Percentiles rank a stretch among this genome's conserved stretches.
These are phyloP conservation scores for Myriosclerotinia duriaeana DNA, from an alignment of 2,329 filamentous ascomycete genomes.

Conservation along the genomic window DNA sequence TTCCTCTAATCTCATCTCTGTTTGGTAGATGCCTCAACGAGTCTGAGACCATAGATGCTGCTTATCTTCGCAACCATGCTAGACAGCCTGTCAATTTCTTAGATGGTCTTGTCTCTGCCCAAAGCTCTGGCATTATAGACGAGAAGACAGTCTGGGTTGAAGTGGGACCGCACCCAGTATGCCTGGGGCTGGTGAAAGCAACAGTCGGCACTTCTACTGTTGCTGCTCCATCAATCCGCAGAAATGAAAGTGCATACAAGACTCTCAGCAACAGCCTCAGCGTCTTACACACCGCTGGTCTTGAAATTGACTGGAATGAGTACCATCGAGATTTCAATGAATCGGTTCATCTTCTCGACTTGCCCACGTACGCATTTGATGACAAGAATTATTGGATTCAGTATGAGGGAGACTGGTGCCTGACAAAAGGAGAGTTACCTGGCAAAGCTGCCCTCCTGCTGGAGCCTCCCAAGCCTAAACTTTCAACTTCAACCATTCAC, in stretches of 20 bases:
- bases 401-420: conserved; percentile 64
- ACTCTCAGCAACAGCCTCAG: conserved; percentile 59
- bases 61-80: conserved; percentile 63
- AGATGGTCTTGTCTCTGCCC: conserved; percentile 57
- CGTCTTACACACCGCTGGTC: conserved; percentile 59
- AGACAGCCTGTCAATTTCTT: conserved; percentile 66
- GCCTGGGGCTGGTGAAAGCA: conserved; percentile 65
- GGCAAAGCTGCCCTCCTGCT: conserved; percentile 48
- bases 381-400: conserved; percentile 67
- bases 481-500: conserved; percentile 43
- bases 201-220: conserved; percentile 52
- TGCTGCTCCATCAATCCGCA: conserved; percentile 60
- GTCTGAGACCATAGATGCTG: conserved; percentile 54
- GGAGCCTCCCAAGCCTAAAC: conserved; percentile 54
- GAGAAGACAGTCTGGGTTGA: conserved; percentile 71
- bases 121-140: conserved; percentile 59
- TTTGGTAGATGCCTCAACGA: conserved; percentile 58
- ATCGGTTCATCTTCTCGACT: conserved; percentile 58
- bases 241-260: conserved; percentile 62
- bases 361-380: conserved; percentile 69
- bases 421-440: conserved; percentile 58
- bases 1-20: conserved; percentile 67
- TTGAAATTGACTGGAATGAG: conserved; percentile 69
- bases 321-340: conserved; percentile 62
- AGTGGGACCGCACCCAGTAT: conserved; percentile 72